Evolutionary conservation across 805 yeast genomes (phyloP).

Genomic region (Candida alai): DNA sequence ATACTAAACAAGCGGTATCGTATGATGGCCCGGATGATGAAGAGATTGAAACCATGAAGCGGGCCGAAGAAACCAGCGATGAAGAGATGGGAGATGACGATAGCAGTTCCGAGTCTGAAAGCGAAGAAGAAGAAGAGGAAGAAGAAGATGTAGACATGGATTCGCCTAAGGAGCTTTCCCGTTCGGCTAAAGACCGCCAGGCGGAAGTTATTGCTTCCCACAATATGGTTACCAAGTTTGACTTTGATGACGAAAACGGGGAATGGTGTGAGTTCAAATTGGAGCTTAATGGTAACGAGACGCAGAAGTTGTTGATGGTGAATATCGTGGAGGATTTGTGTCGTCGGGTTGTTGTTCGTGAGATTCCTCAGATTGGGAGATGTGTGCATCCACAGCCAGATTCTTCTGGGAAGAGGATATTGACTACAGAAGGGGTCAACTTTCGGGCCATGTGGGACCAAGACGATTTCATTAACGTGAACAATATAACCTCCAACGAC

Average conservation of each 20-base stretch:
- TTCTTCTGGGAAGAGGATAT: constrained; percentile 54
- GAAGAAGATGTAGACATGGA: constrained; percentile 32
- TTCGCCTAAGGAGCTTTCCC: constrained; percentile 34
- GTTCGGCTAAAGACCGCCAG: constrained; percentile 79
- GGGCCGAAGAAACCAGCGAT: constrained; percentile 73
- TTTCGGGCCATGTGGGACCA: constrained; percentile 98
- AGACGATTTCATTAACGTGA: constrained; percentile 86
- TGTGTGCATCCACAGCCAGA: constrained; percentile 75
- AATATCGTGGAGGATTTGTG: constrained; percentile 92
- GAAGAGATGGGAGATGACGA: constrained; percentile 50
- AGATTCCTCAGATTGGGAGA: constrained; percentile 86
- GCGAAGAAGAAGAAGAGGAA: constrained; percentile 10
- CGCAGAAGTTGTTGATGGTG: constrained; percentile 94
- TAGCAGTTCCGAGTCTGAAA: constrained; percentile 30
- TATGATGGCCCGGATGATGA: constrained; percentile 96
- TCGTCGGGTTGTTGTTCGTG: constrained; percentile 86
- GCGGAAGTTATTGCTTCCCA: constrained; percentile 72
- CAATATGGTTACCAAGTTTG: constrained; percentile 69
- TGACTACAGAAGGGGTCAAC: constrained; percentile 97
- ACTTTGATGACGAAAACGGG: constrained; percentile 86
- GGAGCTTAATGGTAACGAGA: constrained; percentile 69
- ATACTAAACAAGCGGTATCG: constrained; percentile 78
- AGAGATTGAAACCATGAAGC: constrained; percentile 84
- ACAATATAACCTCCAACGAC: constrained; percentile 88
- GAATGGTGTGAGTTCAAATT: constrained; percentile 90